Base-by-base conservation (phyloP, 75 land plant genomes). In the Cunninghamia lanceolata region DNA sequence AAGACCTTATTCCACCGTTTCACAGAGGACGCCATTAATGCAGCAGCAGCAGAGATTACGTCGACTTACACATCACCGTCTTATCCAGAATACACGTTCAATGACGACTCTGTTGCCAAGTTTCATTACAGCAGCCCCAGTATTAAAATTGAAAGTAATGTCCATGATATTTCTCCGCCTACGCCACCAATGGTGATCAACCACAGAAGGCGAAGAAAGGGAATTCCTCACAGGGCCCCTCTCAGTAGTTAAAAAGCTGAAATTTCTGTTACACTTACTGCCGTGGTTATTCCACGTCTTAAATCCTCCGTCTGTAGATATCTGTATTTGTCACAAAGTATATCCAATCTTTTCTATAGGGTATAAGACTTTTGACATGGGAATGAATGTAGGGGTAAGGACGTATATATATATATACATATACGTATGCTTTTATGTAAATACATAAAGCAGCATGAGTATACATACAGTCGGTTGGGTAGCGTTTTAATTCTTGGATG, bases 201-300 rank as follows among this genome's bases (percentile, higher is more conserved):
- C 85, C 86, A 74, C 89, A 85, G 89, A 74, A 91, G 90, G 89
- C 78, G 92, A 77, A 84, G 95, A 84, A 94, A 94, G 90, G 95
- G 95, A 46, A 76, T 92, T 52, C 95, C 95, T 0, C 95, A 92
- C 87, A 87, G 95, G 59, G 88, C 95, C 40, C 93, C 93, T 2
- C 36, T 73, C 36, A 11, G 16, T 34, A 34, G 75, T 34, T 73
- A 73, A 73, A 70, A 73, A 73, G 3, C 53, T 14, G 16, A 1
- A n/a, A 14, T 13, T 50, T 50, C 52, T 47, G 42, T 40, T 40
- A 40, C 42, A 1, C 42, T 40, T 40, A 40, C 42, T 40, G 42
- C 42, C 3, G 42, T 40, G 3, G 42, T 40, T 4, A 46, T 14
- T 50, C 53, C 16, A 14, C 15, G 53, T 50, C 16, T 13, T 13